Conservation (phyloP, 805 yeast genomes). For the Lachancea thermotolerans region DNA sequence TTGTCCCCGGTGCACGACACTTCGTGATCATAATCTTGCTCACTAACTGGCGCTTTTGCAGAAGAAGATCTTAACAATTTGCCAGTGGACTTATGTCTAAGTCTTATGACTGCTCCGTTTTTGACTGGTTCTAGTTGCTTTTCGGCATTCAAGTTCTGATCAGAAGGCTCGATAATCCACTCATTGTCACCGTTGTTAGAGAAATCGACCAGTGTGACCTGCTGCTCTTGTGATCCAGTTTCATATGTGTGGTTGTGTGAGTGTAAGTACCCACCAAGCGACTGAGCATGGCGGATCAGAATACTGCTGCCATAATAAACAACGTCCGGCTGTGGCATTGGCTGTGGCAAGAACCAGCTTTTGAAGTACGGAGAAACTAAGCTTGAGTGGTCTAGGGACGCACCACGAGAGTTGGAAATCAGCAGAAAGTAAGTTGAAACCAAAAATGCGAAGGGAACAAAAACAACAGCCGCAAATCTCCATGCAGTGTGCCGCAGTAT, state of each 20-base stretch:
- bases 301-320: conserved; percentile 68
- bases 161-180: conserved; percentile 57
- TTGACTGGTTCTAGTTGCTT: conserved; percentile 33
- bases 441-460: conserved; percentile 58
- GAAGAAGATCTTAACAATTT: conserved; percentile 61
- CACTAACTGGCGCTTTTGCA: conserved; percentile 79
- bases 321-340: conserved; percentile 44
- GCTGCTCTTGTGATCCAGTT: conserved; percentile 66
- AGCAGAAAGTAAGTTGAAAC: conserved; percentile 45
- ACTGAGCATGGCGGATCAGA: conserved; percentile 60
- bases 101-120: conserved; percentile 51
- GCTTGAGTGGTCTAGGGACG: conserved; percentile 12
- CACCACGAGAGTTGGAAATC: conserved; percentile 27
- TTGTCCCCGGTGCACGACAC: conserved; percentile 65
- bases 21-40: conserved; percentile 83
- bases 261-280: conserved; percentile 73
- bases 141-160: conserved; percentile 23
- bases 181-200: conserved; percentile 56
- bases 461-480: conserved; percentile 39
- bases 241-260: conserved; percentile 62
- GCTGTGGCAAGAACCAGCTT: conserved; percentile 43
- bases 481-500: conserved; percentile 37
- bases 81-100: conserved; percentile 67
- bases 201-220: conserved; percentile 64
- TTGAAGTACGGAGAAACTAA: conserved; percentile 61